phyloP scores from a whole-genome alignment of 2,329 filamentous ascomycete genomes.

The Venturia aucupariae region DNA sequence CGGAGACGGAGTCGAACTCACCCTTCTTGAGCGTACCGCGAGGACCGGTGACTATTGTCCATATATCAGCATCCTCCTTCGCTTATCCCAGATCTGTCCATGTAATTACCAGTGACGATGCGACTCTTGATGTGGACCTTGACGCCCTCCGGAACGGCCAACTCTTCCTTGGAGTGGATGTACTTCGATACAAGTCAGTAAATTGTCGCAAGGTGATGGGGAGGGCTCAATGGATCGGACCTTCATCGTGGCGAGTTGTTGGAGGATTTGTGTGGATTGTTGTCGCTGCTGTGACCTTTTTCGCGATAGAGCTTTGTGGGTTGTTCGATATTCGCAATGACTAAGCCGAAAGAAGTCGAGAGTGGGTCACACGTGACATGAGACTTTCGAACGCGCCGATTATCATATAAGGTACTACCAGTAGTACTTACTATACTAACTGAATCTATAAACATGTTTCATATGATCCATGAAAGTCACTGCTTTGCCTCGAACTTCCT shows the following conservation, averaged over 20 bases:
- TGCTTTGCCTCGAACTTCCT: too few relatives aligned
- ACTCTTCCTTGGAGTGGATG: slow-evolving; percentile 96
- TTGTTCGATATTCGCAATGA: background rate
- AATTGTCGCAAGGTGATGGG: background rate
- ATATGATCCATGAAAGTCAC: too few relatives aligned
- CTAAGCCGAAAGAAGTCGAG: background rate
- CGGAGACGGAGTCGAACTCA: background rate
- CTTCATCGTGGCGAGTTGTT: slow-evolving; percentile 14
- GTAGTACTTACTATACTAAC: too few relatives aligned
- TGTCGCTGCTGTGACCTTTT: background rate
- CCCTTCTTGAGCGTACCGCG: slow-evolving; percentile 92
- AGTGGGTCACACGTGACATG: background rate
- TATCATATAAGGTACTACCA: too few relatives aligned
- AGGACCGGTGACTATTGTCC: slow-evolving; percentile 73
- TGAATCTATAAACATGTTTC: too few relatives aligned
- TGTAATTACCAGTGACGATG: slow-evolving; percentile 74
- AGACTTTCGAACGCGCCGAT: too few relatives aligned
- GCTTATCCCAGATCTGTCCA: slow-evolving; percentile 39
- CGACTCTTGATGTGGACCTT: slow-evolving; percentile 97
- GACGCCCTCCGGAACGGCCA: slow-evolving; percentile 96
- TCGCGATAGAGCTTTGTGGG: background rate
- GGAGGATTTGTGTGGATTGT: slow-evolving; percentile 14
- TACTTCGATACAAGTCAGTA: slow-evolving; percentile 80
- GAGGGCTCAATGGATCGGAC: background rate
- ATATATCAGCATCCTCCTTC: background rate